These are phyloP conservation scores for Hydnomerulius pinastri DNA, from an alignment of 768 basidiomycete species.

Conservation along the genomic window DNA sequence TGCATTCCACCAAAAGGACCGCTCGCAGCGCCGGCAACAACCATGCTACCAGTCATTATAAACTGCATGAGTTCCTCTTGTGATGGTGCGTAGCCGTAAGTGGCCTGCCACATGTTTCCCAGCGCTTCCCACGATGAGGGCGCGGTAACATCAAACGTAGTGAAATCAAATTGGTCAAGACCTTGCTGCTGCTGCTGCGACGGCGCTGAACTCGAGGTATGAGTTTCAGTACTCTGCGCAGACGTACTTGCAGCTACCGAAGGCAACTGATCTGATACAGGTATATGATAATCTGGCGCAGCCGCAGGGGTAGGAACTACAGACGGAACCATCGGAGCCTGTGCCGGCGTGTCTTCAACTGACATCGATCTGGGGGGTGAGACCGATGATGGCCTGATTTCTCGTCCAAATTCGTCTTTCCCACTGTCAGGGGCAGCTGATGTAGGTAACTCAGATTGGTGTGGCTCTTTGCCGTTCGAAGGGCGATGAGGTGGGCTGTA, in stretches of 20 bases:
- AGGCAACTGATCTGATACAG: slow-evolving; percentile 38
- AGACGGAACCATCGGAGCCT: slow-evolving; percentile 35
- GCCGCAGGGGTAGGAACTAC: slow-evolving; percentile 46
- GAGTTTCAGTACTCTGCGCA: slow-evolving; percentile 42
- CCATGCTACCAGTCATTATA: slow-evolving; percentile 47
- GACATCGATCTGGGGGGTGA: slow-evolving; percentile 32
- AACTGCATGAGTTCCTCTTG: slow-evolving; percentile 80
- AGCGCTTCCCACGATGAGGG: slow-evolving; percentile 80
- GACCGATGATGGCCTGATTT: slow-evolving; percentile 60
- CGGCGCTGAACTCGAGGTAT: slow-evolving; percentile 37
- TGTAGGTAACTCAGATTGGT: slow-evolving; percentile 25
- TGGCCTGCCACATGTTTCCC: slow-evolving; percentile 74
- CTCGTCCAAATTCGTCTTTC: slow-evolving; percentile 88
- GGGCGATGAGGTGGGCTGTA: slow-evolving; percentile 63
- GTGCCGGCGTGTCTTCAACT: slow-evolving; percentile 25
- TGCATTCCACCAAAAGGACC: slow-evolving; percentile 20
- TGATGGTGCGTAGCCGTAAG: slow-evolving; percentile 66
- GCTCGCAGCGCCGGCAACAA: slow-evolving; percentile 12
- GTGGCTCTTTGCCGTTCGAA: slow-evolving; percentile 31
- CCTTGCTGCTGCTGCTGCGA: slow-evolving; percentile 43
- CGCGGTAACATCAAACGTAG: slow-evolving; percentile 71
- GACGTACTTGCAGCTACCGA: slow-evolving; percentile 61
- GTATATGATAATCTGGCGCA: slow-evolving; percentile 51
- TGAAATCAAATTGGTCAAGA: slow-evolving; percentile 69
- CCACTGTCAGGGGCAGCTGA: slow-evolving; percentile 37